Percentiles rank a stretch among this genome's conserved stretches.
Conservation (phyloP, 2,329 filamentous ascomycete species). For the Pleoardoris graminearum region DNA sequence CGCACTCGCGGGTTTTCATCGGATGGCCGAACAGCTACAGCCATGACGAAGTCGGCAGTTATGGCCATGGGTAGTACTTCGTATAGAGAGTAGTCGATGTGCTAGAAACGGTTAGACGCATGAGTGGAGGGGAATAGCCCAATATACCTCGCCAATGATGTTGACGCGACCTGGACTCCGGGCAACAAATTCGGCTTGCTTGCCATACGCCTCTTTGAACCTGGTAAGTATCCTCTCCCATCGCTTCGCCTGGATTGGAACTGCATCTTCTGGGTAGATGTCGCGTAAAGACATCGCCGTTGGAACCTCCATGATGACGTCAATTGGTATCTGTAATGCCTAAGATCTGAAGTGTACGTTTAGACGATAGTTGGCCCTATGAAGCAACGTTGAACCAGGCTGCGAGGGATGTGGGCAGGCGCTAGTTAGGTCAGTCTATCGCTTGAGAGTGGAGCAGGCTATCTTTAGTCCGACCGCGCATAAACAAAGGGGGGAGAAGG, state of each 20-base stretch:
- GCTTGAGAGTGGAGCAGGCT: too few relatives aligned
- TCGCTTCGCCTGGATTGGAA: conserved; percentile 68
- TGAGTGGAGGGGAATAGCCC: not conserved
- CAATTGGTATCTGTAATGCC: not conserved
- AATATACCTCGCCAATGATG: conserved; percentile 80
- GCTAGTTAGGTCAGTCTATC: too few relatives aligned
- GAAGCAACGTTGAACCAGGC: too few relatives aligned
- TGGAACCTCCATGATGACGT: conserved; percentile 61
- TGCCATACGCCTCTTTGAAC: conserved; percentile 73
- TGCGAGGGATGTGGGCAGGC: too few relatives aligned
- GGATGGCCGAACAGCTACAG: conserved; percentile 64
- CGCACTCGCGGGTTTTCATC: conserved; percentile 65
- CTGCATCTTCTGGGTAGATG: conserved; percentile 78
- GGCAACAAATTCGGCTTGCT: conserved; percentile 76
- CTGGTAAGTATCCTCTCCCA: conserved; percentile 74
- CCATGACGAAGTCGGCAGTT: conserved; percentile 85
- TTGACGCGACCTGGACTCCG: conserved; percentile 94
- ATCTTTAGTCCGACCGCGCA: too few relatives aligned
- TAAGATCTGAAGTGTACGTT: not conserved
- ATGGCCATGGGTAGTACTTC: conserved; percentile 95
- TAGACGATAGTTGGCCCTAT: too few relatives aligned
- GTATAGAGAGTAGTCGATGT: conserved; percentile 98
- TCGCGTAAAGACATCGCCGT: conserved; percentile 73
- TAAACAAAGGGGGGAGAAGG: too few relatives aligned
- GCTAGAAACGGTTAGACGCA: conserved; percentile 49